A percentile compares a stretch with the other conserved stretches of the same genome.
Evolutionary conservation across 495 filamentous ascomycete species (phyloP).

Genomic region (Bacidia rubella): DNA sequence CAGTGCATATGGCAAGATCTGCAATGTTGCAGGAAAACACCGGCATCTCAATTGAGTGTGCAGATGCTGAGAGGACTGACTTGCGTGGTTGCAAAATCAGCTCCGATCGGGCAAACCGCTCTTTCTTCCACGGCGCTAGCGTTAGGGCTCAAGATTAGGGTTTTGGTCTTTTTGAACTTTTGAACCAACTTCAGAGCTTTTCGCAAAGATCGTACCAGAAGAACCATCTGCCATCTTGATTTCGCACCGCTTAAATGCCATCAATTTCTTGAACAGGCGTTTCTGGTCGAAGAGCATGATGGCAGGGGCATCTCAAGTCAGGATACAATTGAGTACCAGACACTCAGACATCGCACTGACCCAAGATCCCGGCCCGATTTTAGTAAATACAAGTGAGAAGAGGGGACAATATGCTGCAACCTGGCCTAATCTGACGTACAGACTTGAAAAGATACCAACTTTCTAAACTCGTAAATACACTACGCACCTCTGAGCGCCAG

Average conservation of each 20-base stretch:
- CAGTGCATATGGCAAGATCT: conserved; percentile 14
- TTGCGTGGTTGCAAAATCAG: conserved; percentile 5
- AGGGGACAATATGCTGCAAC: conserved; percentile 2
- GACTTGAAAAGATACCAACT: conserved; percentile 81
- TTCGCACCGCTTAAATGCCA: too few species aligned
- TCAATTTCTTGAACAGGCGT: too few species aligned
- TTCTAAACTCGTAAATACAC: conserved; percentile 84
- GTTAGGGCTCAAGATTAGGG: not conserved
- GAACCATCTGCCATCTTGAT: too few species aligned
- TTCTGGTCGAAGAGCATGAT: not conserved
- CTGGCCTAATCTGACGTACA: conserved; percentile 21
- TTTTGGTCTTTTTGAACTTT: not conserved
- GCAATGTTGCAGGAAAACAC: conserved; percentile 9
- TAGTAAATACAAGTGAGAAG: conserved; percentile 48
- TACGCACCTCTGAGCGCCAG: conserved; percentile 62
- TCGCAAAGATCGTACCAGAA: too few species aligned
- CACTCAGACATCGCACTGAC: conserved; percentile 47
- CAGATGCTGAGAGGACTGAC: conserved; percentile 15
- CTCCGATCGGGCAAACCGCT: not conserved
- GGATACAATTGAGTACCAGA: conserved; percentile 45
- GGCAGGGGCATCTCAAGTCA: conserved; percentile 32
- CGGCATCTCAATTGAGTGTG: conserved; percentile 9
- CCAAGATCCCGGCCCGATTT: conserved; percentile 46
- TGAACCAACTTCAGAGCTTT: too few species aligned
- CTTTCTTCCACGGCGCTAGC: not conserved